phyloP scores from a whole-genome alignment of 2,329 filamentous ascomycete genomes.

The Nothomitra cinnamomea region DNA sequence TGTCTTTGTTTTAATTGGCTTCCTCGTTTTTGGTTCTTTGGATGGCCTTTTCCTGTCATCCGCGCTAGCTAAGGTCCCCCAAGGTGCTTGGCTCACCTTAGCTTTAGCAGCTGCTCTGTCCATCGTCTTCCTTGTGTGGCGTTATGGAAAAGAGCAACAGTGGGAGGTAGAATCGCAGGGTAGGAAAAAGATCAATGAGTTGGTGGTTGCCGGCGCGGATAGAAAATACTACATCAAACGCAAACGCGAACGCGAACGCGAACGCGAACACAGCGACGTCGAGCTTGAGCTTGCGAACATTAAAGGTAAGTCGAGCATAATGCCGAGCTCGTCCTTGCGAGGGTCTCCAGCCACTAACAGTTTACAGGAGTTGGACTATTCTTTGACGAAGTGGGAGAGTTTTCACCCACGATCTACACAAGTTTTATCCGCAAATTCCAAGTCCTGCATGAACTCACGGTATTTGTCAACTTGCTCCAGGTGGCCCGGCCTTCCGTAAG shows the following conservation, averaged over 20 bases:
- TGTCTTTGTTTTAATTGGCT: constrained; percentile 42
- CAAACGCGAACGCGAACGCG: too few species aligned
- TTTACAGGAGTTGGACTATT: constrained; percentile 51
- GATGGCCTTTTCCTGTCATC: constrained; percentile 56
- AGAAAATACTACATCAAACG: background rate
- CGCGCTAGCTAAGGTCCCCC: constrained; percentile 53
- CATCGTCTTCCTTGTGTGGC: constrained; percentile 54
- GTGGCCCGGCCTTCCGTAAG: constrained; percentile 37
- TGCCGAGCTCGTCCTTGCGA: too few species aligned
- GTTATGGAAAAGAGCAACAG: constrained; percentile 63
- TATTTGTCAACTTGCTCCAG: constrained; percentile 58
- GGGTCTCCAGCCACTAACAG: constrained; percentile 11
- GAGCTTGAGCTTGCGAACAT: background rate
- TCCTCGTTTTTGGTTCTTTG: constrained; percentile 45
- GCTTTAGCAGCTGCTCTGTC: constrained; percentile 45
- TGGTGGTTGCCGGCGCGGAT: background rate
- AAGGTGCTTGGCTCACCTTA: constrained; percentile 65
- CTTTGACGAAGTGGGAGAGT: constrained; percentile 58
- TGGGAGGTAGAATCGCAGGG: constrained; percentile 54
- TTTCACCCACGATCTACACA: constrained; percentile 48
- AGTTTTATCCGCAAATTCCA: constrained; percentile 58
- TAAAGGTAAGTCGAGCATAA: constrained; percentile 4
- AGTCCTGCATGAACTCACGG: constrained; percentile 46
- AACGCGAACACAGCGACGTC: too few species aligned
- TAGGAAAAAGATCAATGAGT: background rate